phyloP scores from a whole-genome alignment of 768 basidiomycete genomes.

The Lepiota brunneoincarnata region DNA sequence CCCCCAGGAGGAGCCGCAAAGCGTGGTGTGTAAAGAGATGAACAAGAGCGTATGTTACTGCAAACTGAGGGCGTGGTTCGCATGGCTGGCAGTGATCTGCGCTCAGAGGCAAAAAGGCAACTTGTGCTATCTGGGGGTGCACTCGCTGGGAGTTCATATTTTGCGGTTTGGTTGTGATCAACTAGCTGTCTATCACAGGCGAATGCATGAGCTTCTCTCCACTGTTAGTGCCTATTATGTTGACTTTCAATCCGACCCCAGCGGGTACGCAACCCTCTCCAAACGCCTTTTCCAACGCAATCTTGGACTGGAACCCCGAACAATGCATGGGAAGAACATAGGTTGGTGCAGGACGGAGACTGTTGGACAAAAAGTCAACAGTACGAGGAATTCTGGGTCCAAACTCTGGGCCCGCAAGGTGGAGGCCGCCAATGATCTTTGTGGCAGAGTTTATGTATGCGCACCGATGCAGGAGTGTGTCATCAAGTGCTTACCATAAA shows the following conservation, averaged over 20 bases:
- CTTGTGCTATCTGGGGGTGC: too few relatives aligned
- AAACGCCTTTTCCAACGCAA: slow-evolving; percentile 64
- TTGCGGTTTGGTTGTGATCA: too few relatives aligned
- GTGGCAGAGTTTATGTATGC: neutral
- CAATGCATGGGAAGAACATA: slow-evolving; percentile 87
- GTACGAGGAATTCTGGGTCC: slow-evolving; percentile 64
- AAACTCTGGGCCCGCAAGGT: slow-evolving; percentile 74
- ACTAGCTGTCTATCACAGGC: neutral
- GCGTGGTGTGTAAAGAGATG: too few relatives aligned
- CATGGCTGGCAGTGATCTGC: neutral
- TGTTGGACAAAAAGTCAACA: slow-evolving; percentile 63
- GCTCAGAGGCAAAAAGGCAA: neutral
- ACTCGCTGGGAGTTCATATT: too few relatives aligned
- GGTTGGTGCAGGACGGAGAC: slow-evolving; percentile 58
- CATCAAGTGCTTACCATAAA: slow-evolving; percentile 55
- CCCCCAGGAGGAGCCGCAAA: too few relatives aligned
- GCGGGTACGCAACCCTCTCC: slow-evolving; percentile 79
- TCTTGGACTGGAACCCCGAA: slow-evolving; percentile 73
- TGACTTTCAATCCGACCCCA: slow-evolving; percentile 68
- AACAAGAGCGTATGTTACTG: too few relatives aligned
- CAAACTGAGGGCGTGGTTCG: too few relatives aligned
- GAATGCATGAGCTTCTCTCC: slow-evolving; percentile 37
- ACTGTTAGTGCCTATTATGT: slow-evolving; percentile 47
- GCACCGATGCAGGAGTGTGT: neutral
- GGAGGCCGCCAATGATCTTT: slow-evolving; percentile 78